Evolutionary conservation across 2,329 filamentous ascomycete genomes (phyloP), one percentile per base, ranked within the genome.

Genomic region (Microcera coccophila): DNA sequence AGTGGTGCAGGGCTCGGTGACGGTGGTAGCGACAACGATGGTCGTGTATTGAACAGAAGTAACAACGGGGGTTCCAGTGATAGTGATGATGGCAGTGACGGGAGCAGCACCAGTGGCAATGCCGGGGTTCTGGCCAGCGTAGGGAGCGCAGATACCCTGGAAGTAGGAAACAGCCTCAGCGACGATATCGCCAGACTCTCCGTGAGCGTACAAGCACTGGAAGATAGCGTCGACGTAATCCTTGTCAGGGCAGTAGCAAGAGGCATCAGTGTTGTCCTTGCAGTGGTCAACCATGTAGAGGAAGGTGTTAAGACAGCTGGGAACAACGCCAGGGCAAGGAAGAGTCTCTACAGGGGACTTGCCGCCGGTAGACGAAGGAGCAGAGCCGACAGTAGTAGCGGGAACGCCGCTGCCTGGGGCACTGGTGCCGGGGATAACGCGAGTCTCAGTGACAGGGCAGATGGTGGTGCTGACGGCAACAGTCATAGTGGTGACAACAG

Each of bases 251-350:
- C 91, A 97, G 84, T 87, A 95, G 81, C 91, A 97, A 53, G 71
- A 68, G 46, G 76, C 70, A 62, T 95, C 88, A 33, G 85, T 84
- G 82, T 95, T 95, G 71, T 87, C 82, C 58, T 76, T 76, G 80
- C 91, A 97, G 62, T 78, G 72, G 39, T 60, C 47, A 38, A 85
- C 78, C 48, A 75, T 69, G 63, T 80, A 78, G 60, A 95, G 70
- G 87, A 89, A 96, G 59, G 90, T 94, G 79, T 91, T 93, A 70
- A 97, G 73, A 75, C 91, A 97, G 62, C 81, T 81, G 50, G 91
- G 90, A 38, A 96, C 84, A 36, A 90, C 78, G 19, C 74, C 69
- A 44, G 90, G 89, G 69, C 81, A 80, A 44, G 73, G 70, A 32
- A 76, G 68, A 26, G 73, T 71, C 61, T 68, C 62, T 11, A 52